Base-by-base conservation (phyloP, 139 green algal genomes). In the Auxenochlorella protothecoides region DNA sequence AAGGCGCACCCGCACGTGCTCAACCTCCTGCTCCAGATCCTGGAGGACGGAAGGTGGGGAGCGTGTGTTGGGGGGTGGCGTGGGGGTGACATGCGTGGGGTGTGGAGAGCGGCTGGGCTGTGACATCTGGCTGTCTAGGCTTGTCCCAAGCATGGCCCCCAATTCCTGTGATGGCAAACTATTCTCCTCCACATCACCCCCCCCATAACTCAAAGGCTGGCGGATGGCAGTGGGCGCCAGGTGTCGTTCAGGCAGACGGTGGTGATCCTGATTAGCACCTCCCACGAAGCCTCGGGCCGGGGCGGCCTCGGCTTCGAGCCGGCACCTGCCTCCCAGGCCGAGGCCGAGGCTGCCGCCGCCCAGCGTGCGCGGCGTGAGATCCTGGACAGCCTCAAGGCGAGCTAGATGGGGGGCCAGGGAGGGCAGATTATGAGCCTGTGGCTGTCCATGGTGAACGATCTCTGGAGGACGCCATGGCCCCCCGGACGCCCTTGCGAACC, bases 1-100 rank as follows among this genome's bases (percentile, higher is more conserved):
- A 99, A 99, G 83, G 95, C 95, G 57, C 95, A 99, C 85, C 95
- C 95, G 2, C 95, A 99, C 76, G 92, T 99, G 56, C 97, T 98
- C 86, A 96, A 95, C 81, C 81, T 99, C 57, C 84, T 99, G 76
- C 89, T 99, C 70, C 92, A 98, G 83, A 84, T 98, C 70, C 78
- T 98, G 77, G 93, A 98, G 82, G 93, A 98, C 71, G 93, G 93
- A 6, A 76, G 79, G 59, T 2, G 52, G 52, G 52, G n/a, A 13
- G 12, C 59, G 16, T 4, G 14, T 13, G 11, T 13, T 9, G 68
- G 5, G 7, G 9, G 44, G 2, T 3, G 3, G 27, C 57, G 62
- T 15, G 13, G 44, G 62, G 62, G 8, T 16, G 62, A 67, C 0
- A 3, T 9, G 3, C 16, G 6, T 67, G 3, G n/a, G 7, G 3